Evolutionary conservation across 1,284 basidiomycete genomes (phyloP), one percentile per base, ranked within the genome.

Genomic region (Xerocomus amazonicus): DNA sequence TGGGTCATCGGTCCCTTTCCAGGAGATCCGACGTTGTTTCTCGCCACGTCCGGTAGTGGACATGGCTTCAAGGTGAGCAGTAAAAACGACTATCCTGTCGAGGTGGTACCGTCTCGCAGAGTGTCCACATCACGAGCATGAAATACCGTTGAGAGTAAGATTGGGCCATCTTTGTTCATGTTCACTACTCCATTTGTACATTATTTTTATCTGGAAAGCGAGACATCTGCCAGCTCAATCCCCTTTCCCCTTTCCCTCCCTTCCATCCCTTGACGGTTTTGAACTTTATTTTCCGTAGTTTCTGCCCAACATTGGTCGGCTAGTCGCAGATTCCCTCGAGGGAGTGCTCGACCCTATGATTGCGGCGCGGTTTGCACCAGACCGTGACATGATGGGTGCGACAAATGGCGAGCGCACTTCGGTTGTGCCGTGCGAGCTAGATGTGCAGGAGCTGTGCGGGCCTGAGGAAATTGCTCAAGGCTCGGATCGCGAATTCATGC

Each of bases 21-120:
- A 1, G 61, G 65, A 6, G 77, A 87, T 59, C 60, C 72, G 9
- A 75, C 76, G 1, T 59, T 93, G 14, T 63, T 89, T 43, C 66
- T 92, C 16, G 90, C 88, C 5, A 90, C 88, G 0, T 85, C 78
- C 13, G 90, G 85, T 6, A 87, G 83, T 56, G 90, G 90, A 0
- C 90, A 93, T 67, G 90, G 81, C 0, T 92, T 82, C 74, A 93
- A 92, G 76, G 88, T 83, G 50, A 48, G 63, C 44, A 45, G 13
- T 16, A 10, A 3, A 9, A 7, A n/a, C 31, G 8, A 33, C 6
- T 39, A 14, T 13, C 14, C 34, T 35, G 9, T 17, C n/a, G 34
- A 35, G n/a, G 19, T 23, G 19, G 19, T 4, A 23, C 9, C 34
- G 34, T 35, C 34, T 35, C 5, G 13, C 34, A 3, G n/a, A n/a